Base-by-base conservation (phyloP, 108 stramenopile genomes). In the Cyclostephanos tholiformis region DNA sequence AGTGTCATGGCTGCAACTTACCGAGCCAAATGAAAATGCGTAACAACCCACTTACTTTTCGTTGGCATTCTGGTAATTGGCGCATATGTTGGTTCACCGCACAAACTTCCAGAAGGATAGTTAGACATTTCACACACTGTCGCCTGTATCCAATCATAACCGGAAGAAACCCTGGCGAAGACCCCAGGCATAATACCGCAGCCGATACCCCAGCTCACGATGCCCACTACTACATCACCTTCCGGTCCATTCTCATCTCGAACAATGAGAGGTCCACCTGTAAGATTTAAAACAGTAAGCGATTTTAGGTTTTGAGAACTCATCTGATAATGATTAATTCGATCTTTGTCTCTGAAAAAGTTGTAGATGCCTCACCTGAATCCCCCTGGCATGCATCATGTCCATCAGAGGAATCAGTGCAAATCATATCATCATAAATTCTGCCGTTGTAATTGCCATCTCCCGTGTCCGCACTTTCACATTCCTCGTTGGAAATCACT, bases 141-240 rank as follows among this genome's bases (percentile, higher is more conserved):
- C 17, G 27, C 36, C 55, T 49, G 43, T 12, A 86, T 82, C 77
- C 79, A 86, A 57, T 82, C 80, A 32, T 71, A 79, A 20, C 48
- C 36, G 0, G 44, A 14, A 20, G 68, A 55, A 12, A 84, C 61
- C 16, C 86, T 53, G 5, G 80, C 53, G 49, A 66, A 80, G 1
- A 86, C 86, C n/a, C 86, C 86, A 14, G 86, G 86, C 38, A 75
- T 81, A 63, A 73, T 59, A 10, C 72, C 86, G 48, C 86, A 87
- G 16, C 77, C 72, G 22, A 77, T 72, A 0, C 86, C 86, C 84
- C 86, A 87, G 36, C 77, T 79, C 12, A 83, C 78, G 17, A 85
- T 70, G 4, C 84, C 86, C 6, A 87, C 86, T 30, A 70, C 70
- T 58, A 80, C 44, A 71, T 82, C 43, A 38, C 69, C 20, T 17